Evolutionary conservation across 495 filamentous ascomycete genomes (phyloP).

Genomic region (Penicillium subrubescens): DNA sequence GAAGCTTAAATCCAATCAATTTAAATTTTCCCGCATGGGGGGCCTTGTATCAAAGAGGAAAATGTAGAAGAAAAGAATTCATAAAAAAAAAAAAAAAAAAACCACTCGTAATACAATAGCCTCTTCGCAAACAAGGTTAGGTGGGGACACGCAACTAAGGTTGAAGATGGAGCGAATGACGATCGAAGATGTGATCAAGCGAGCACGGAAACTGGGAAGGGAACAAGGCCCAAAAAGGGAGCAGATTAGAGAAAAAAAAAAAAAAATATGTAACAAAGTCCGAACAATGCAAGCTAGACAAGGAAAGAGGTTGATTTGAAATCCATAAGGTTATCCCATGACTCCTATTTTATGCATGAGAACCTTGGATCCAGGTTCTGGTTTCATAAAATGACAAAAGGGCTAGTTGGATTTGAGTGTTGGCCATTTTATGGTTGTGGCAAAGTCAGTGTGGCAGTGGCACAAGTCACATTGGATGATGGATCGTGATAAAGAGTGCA

Average conservation of each 20-base stretch:
- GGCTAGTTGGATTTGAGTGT: neutral
- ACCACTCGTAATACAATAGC: constrained; percentile 17
- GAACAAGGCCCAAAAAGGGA: constrained; percentile 11
- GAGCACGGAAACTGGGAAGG: constrained; percentile 5
- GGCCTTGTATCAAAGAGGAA: neutral
- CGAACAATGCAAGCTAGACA: constrained; percentile 6
- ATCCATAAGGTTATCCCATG: constrained; percentile 14
- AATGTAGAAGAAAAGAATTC: neutral
- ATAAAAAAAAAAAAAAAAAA: constrained; percentile 12
- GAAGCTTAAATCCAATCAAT: constrained; percentile 7
- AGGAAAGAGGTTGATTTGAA: constrained; percentile 16
- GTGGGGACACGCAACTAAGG: constrained; percentile 28
- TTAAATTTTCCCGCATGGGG: constrained; percentile 5
- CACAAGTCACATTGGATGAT: neutral
- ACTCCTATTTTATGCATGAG: constrained; percentile 23
- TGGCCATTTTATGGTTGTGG: neutral
- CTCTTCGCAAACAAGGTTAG: constrained; percentile 24
- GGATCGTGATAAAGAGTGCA: neutral
- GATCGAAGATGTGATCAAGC: constrained; percentile 20
- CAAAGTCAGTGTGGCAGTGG: constrained; percentile 2
- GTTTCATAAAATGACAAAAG: neutral
- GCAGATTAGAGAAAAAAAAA: constrained; percentile 1
- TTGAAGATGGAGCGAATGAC: constrained; percentile 26
- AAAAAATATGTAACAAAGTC: constrained; percentile 3
- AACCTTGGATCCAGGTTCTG: constrained; percentile 20